Evolutionary conservation across 2,329 filamentous ascomycete species (phyloP), one percentile per base, ranked within the genome.

Genomic region (Neopestalotiopsis sp.): DNA sequence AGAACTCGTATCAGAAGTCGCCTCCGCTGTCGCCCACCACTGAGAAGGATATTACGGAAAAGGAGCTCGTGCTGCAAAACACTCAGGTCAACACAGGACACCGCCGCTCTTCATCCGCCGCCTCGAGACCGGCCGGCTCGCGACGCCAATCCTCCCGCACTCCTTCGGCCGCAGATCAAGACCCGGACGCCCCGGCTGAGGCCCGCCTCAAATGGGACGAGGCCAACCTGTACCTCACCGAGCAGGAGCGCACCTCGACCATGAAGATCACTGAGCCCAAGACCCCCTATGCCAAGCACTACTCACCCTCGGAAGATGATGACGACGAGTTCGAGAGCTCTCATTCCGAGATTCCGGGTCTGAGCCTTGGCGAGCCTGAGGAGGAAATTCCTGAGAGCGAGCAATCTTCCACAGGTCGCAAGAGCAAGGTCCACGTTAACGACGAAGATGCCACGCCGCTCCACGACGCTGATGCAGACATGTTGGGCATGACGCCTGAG

Each of bases 211-310:
- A 98, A 84, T 99, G 96, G 96, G 96, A 99, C 81, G 96, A 99
- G 84, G 96, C 94, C 60, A 99, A 99, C 78, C 88, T 99, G 40
- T 99, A 98, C 82, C 88, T 99, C 66, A 96, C 96, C 7, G 96
- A 99, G 83, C 95, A 98, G 81, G 94, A 98, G 82, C 95, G 93
- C 81, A 94, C 91, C 69, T 92, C 92, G 71, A 98, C 95, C 69
- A 99, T 99, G 96, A 99, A 98, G 86, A 99, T 99, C 73, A 93
- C 94, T 74, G 96, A 99, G 84, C 96, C 96, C 71, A 99, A 99
- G 87, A 99, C 96, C 7, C 96, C 96, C 4, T 99, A 95, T 79
- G 96, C 94, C 45, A 92, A 92, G 77, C 94, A 94, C 77, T 98
- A 98, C 81, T 93, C 98, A 77, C 94, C 95, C 4, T 80, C 90